A percentile compares a stretch with the other conserved stretches of the same genome.
phyloP scores from a whole-genome alignment of 2,329 filamentous ascomycete species.

The Triangularia verruculosa region DNA sequence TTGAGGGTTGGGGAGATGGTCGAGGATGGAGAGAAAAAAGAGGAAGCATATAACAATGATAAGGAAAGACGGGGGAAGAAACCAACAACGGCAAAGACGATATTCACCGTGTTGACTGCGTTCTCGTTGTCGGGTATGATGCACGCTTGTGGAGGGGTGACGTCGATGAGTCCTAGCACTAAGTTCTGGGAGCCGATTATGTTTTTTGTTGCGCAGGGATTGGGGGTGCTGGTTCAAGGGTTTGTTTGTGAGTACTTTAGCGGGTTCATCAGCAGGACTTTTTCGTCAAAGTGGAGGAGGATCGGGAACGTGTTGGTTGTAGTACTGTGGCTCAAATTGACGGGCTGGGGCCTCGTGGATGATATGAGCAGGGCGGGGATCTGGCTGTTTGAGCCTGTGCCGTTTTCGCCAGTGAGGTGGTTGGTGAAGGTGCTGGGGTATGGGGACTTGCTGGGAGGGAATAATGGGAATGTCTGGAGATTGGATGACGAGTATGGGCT shows the following conservation, averaged over 20 bases:
- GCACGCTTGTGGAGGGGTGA: conserved; percentile 69
- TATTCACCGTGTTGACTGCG: conserved; percentile 40
- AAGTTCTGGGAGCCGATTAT: conserved; percentile 51
- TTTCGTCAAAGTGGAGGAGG: conserved; percentile 46
- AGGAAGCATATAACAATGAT: not conserved
- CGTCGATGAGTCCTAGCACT: conserved; percentile 53
- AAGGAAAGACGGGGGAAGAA: conserved; percentile 27
- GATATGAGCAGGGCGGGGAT: conserved; percentile 72
- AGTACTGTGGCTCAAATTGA: conserved; percentile 65
- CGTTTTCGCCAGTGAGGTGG: conserved; percentile 66
- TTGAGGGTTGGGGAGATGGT: not conserved
- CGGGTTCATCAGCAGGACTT: conserved; percentile 6
- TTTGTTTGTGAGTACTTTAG: conserved; percentile 36
- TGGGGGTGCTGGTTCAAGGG: conserved; percentile 63
- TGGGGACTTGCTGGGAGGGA: conserved; percentile 49
- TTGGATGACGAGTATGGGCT: conserved; percentile 56
- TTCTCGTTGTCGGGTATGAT: conserved; percentile 67
- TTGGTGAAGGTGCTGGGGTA: conserved; percentile 48
- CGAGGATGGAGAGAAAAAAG: not conserved
- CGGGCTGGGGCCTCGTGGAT: conserved; percentile 64
- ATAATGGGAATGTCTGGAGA: conserved; percentile 58
- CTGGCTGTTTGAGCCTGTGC: conserved; percentile 81
- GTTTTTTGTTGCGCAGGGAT: conserved; percentile 71
- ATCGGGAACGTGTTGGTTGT: conserved; percentile 61
- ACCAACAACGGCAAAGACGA: conserved; percentile 35